phyloP scores from a whole-genome alignment of 2,329 filamentous ascomycete species.

The Penicillium thymicola region DNA sequence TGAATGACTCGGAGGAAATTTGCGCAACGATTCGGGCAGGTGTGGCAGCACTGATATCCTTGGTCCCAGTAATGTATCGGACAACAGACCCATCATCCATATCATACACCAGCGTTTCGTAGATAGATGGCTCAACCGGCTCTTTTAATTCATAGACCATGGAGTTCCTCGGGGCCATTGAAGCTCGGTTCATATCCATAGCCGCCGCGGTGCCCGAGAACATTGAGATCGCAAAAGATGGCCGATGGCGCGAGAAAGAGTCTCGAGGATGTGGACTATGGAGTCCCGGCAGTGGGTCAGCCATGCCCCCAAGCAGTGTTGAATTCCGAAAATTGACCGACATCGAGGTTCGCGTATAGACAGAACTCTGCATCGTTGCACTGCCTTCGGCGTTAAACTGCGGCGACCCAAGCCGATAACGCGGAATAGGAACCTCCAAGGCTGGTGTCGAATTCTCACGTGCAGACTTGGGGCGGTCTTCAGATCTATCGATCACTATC shows the following conservation, averaged over 20 bases:
- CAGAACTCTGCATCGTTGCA: slow-evolving; percentile 75
- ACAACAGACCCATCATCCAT: slow-evolving; percentile 81
- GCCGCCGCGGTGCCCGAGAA: slow-evolving; percentile 33
- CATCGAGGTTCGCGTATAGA: slow-evolving; percentile 64
- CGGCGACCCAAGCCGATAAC: slow-evolving; percentile 78
- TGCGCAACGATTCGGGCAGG: slow-evolving; percentile 89
- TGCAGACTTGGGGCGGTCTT: slow-evolving; percentile 61
- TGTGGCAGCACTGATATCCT: slow-evolving; percentile 82
- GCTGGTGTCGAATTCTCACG: slow-evolving; percentile 54
- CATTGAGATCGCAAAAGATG: slow-evolving; percentile 38
- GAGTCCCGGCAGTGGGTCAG: slow-evolving; percentile 20
- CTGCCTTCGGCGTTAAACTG: slow-evolving; percentile 75
- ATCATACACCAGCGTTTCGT: slow-evolving; percentile 74
- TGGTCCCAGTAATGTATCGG: slow-evolving; percentile 68
- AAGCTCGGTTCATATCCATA: slow-evolving; percentile 31
- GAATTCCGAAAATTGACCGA: slow-evolving; percentile 68
- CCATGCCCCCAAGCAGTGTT: slow-evolving; percentile 47
- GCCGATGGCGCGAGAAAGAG: slow-evolving; percentile 23
- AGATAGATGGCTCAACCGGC: slow-evolving; percentile 64
- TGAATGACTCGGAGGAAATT: slow-evolving; percentile 91
- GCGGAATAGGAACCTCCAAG: slow-evolving; percentile 74
- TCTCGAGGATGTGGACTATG: slow-evolving; percentile 27
- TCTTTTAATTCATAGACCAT: slow-evolving; percentile 54
- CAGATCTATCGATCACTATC: slow-evolving; percentile 73
- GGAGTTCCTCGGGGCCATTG: slow-evolving; percentile 38